phyloP scores from a whole-genome alignment of 2,329 filamentous ascomycete genomes.

The Berkeleyomyces rouxiae region DNA sequence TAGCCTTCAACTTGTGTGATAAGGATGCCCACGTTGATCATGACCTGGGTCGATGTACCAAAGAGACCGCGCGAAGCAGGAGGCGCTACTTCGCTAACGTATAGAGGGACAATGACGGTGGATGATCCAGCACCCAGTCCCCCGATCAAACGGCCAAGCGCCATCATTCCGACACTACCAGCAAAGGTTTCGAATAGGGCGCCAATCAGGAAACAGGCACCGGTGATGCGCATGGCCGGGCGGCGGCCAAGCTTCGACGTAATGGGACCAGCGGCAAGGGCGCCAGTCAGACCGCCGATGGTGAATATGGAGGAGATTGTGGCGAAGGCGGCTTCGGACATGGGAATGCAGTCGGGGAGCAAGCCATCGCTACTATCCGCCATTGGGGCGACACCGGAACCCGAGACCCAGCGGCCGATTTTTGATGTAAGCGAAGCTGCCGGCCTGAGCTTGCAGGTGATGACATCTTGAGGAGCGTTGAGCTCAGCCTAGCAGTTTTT shows the following conservation, averaged over 20 bases:
- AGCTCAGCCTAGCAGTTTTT: conserved; percentile 54
- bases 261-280: conserved; percentile 62
- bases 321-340: conserved; percentile 68
- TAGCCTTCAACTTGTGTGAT: conserved; percentile 69
- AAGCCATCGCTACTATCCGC: conserved; percentile 14
- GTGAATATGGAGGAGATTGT: conserved; percentile 84
- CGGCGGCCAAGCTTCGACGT: conserved; percentile 62
- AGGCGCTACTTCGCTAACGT: conserved; percentile 83
- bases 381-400: conserved; percentile 16
- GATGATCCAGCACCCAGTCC: conserved; percentile 76
- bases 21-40: conserved; percentile 83
- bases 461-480: conserved; percentile 85
- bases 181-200: conserved; percentile 61
- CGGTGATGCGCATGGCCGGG: conserved; percentile 59
- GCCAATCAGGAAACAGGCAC: conserved; percentile 58
- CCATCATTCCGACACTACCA: conserved; percentile 47
- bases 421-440: conserved; percentile 21
- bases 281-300: conserved; percentile 70
- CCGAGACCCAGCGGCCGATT: conserved; percentile 19
- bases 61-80: conserved; percentile 62
- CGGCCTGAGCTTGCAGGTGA: conserved; percentile 56
- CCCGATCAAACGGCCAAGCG: conserved; percentile 58
- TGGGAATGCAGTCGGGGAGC: conserved; percentile 68
- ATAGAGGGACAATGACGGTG: conserved; percentile 85
- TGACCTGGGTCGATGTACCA: conserved; percentile 72